Evolutionary conservation across 1,284 basidiomycete genomes (phyloP), one percentile per base, ranked within the genome.

Genomic region (Chiua sp.): DNA sequence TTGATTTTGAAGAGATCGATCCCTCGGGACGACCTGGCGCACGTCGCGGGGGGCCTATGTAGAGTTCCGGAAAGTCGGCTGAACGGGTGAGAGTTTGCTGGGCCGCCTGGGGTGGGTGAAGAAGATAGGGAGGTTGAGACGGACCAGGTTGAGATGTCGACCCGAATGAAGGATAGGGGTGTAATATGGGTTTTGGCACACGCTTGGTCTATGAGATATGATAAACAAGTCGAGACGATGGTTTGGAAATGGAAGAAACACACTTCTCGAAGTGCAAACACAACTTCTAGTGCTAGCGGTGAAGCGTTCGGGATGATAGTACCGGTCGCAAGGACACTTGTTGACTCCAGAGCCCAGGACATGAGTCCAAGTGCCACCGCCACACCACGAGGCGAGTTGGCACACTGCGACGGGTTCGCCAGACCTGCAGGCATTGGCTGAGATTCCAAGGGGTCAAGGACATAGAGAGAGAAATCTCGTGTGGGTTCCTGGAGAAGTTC

Each of bases 361-460:
- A 92, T 84, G 7, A 89, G 77, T 11, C 90, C 90, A 39, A 89
- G 79, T 20, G 86, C 90, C 47, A 91, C 86, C 1, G 88, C 87
- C 4, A 91, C 83, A 13, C 85, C 86, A 58, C 76, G 77, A 23
- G 70, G 63, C 33, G 74, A 61, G 37, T 63, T 55, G 30, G 66
- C 49, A 32, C 66, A 53, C 6, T 70, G 62, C 47, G 67, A 64
- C 51, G 69, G 50, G 47, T 72, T 72, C 4, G 76, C 68, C 23
- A 81, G 74, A 42, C 75, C 75, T 6, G 79, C 75, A 48, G 84
- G 81, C 2, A 79, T 76, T 20, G 82, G 79, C 39, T 80, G 80
- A 22, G 86, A 79, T 69, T 92, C 90, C 22, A 90, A 79, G 22
- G 89, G 90, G 68, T 92, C 90, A n/a, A 91, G 83, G 13, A 87